Evolutionary conservation across 2,329 filamentous ascomycete genomes (phyloP), one percentile per base, ranked within the genome.

Genomic region (Thielaviopsis musarum): DNA sequence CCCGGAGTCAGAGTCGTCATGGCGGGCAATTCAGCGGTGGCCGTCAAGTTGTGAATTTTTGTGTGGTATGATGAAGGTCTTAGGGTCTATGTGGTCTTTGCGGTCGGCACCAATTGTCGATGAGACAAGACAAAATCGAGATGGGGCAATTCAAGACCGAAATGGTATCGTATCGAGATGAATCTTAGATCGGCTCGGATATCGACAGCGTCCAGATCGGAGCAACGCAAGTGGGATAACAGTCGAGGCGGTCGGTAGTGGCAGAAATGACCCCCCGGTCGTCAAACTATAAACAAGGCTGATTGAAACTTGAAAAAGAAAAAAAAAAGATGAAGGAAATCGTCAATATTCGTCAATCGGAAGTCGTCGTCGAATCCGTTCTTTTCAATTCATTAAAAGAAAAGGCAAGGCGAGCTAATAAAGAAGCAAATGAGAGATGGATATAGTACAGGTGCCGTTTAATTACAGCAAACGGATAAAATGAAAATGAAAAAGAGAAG

Each of bases 1-100:
- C 88, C 82, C 66, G 87, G 86, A 87, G 91, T 91, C 70, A 72
- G 82, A 65, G 64, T 15, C 15, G 38, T 45, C 38, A 45, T 45
- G 55, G 45, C 22, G 10, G 38, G n/a, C 15, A 51, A 45, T 49
- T 45, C 15, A 45, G 38, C 38, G n/a, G 17, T 10, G 5, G 17
- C 15, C 38, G 15, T 45, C 38, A 13, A n/a, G 17, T n/a, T 17
- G 15, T 7, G 17, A 4, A 3, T 45, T 17, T 15, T 45, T 45
- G 4, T 45, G 15, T 45, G 15, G 38, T 17, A n/a, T 7, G 15
- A n/a, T 45, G 38, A n/a, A 17, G 2, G 13, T 2, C 10, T 45
- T 5, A n/a, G 17, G 38, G 38, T 5, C 5, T 45, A 45, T 45
- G 38, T 45, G 38, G 38, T 45, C 38, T 17, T n/a, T 45, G 12